Evolutionary conservation across 164 flowering plant genomes (phyloP).

Genomic region (Cinnamomum micranthum): DNA sequence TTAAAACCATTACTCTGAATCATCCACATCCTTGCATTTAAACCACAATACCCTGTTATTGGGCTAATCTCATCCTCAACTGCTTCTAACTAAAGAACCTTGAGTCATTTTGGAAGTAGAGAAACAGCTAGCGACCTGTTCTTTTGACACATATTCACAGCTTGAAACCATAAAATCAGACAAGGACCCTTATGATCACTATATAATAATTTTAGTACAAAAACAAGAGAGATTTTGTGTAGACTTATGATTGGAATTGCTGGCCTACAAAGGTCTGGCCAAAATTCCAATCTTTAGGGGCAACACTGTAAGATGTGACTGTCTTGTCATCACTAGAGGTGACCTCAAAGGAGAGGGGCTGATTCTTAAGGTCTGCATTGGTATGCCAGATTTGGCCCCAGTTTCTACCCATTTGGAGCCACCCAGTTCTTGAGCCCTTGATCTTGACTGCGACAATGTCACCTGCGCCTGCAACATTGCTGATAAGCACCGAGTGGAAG

Average conservation of each 20-base stretch:
- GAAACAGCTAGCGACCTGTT: no score
- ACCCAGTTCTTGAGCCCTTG: constrained; percentile 87
- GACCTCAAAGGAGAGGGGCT: constrained; percentile 88
- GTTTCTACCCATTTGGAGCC: constrained; percentile 93
- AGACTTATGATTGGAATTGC: constrained; percentile 38
- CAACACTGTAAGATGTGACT: constrained; percentile 70
- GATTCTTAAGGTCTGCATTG: constrained; percentile 72
- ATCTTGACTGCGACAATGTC: constrained; percentile 71
- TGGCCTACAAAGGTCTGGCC: constrained; percentile 87
- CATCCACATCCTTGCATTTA: no score
- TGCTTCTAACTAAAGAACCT: no score
- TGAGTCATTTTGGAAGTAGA: no score
- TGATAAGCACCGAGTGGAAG: constrained; percentile 73
- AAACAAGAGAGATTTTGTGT: no score
- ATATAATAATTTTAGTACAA: no score
- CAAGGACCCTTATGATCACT: no score
- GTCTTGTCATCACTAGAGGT: constrained; percentile 67
- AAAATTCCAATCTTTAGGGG: constrained; percentile 71
- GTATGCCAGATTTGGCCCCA: constrained; percentile 98
- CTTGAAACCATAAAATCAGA: no score
- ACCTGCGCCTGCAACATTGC: constrained; percentile 89
- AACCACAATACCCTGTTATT: no score
- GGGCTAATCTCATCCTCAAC: no score
- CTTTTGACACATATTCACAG: no score
- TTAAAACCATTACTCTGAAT: no score